Evolutionary conservation across 2,329 filamentous ascomycete genomes (phyloP).

Genomic region (Claviceps purpurea): DNA sequence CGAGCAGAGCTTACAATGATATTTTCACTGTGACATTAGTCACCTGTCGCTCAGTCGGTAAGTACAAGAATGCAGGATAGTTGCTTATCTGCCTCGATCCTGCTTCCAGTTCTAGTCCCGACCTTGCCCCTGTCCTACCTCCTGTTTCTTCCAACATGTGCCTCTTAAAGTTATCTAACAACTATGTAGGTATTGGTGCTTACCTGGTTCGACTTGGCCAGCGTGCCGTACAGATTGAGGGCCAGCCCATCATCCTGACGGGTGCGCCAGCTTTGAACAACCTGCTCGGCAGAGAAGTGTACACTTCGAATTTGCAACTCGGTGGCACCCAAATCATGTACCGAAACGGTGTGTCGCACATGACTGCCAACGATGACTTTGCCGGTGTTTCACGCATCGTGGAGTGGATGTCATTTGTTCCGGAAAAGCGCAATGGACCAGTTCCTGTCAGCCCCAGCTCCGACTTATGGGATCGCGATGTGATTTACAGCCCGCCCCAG

Average conservation of each 20-base stretch:
- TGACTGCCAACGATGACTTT: conserved; percentile 96
- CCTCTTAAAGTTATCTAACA: neutral
- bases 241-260: conserved; percentile 96
- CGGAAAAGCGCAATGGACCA: conserved; percentile 85
- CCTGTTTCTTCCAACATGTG: neutral
- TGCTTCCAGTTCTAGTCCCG: neutral
- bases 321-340: conserved; percentile 99
- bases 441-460: conserved; percentile 80
- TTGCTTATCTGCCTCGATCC: neutral
- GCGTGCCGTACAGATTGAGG: conserved; percentile 96
- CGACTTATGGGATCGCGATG: conserved; percentile 86
- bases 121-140: neutral
- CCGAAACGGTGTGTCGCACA: conserved; percentile 97
- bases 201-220: conserved; percentile 97
- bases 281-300: conserved; percentile 91
- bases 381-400: conserved; percentile 96
- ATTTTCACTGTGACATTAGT: conserved; percentile 98
- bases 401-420: conserved; percentile 94
- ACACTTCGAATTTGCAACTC: conserved; percentile 97
- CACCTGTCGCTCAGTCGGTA: conserved; percentile 93
- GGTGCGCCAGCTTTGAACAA: conserved; percentile 97
- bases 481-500: conserved; percentile 68
- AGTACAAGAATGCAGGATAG: conserved; percentile 15
- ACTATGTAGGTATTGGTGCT: conserved; percentile 65
- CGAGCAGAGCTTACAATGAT: conserved; percentile 92